phyloP scores from a whole-genome alignment of 495 filamentous ascomycete species.

The Neurospora sp. region DNA sequence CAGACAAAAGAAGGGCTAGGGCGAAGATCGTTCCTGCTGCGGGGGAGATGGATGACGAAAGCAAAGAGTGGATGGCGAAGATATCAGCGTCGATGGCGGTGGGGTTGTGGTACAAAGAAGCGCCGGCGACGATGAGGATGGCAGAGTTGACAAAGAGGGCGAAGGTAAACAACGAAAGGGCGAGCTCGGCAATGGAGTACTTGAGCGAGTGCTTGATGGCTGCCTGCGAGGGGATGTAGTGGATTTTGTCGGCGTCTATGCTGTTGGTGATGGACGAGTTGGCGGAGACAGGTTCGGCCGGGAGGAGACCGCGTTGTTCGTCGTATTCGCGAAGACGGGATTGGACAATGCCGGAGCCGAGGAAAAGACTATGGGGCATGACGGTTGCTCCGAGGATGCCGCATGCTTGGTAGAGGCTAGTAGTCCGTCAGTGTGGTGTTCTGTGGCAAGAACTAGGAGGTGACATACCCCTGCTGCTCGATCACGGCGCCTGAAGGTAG shows the following conservation, averaged over 20 bases:
- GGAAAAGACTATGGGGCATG: conserved; percentile 86
- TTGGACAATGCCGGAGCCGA: conserved; percentile 85
- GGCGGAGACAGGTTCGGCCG: conserved; percentile 18
- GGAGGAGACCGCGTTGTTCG: conserved; percentile 45
- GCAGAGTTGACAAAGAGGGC: conserved; percentile 90
- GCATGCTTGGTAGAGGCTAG: conserved; percentile 69
- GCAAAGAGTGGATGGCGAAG: conserved; percentile 72
- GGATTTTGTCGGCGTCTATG: conserved; percentile 34
- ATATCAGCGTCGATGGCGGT: conserved; percentile 58
- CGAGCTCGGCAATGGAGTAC: conserved; percentile 68
- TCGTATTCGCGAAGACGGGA: conserved; percentile 74
- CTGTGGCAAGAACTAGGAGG: background rate
- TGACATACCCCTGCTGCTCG: conserved; percentile 38
- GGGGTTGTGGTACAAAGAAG: conserved; percentile 55
- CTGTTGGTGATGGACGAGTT: conserved; percentile 15
- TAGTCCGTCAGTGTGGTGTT: background rate
- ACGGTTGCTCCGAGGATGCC: conserved; percentile 90
- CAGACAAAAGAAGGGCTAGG: conserved; percentile 66
- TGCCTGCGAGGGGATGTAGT: conserved; percentile 66
- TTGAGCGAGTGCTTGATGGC: conserved; percentile 72
- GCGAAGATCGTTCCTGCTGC: conserved; percentile 68
- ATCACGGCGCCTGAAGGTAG: conserved; percentile 69
- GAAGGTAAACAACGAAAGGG: conserved; percentile 76
- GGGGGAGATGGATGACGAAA: conserved; percentile 58
- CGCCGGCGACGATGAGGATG: conserved; percentile 82